Evolutionary conservation across 768 basidiomycete genomes (phyloP), one percentile per base, ranked within the genome.

Genomic region (Trametes sanguinea): DNA sequence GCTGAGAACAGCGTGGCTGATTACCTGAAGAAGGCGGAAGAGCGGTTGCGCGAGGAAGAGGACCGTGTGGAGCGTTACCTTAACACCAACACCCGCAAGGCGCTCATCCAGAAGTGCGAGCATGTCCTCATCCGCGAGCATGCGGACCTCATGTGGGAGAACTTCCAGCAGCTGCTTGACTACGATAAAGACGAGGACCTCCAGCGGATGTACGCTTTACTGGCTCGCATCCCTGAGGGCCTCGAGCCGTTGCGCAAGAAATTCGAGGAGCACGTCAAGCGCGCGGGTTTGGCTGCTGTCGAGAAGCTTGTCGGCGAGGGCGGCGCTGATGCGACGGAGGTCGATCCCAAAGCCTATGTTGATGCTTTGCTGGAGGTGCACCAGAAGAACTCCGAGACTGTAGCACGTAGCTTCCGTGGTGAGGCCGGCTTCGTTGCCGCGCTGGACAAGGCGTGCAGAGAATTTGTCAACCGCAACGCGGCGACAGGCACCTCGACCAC

Each of bases 201-300:
- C 45, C 93, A 93, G 67, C 84, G 95, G 45, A 97, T 98, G 93
- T 98, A 97, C 76, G 81, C 88, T 8, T 80, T 98, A n/a, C 80
- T 98, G 27, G 88, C 90, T 11, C 89, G 95, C 37, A 95, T 98
- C 62, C 85, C 87, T 16, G 88, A 94, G 67, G 96, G 95, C 6
- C 79, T 98, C 60, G 93, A 96, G 68, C 95, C 94, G 0, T 76
- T 98, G 56, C 84, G 94, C 69, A 91, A 90, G 80, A 89, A 86
- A 70, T 99, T 98, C 71, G 95, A 95, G 76, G 89, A 91, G 67
- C 95, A 97, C 74, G 96, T 98, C 72, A 97, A 96, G 83, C 85
- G 86, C 69, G 86, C 92, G 13, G 96, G 96, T 32, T 74, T 92
- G 61, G 83, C 85, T 30, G 90, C 93, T 1, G 89, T 98, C 29